Evolutionary conservation across 768 basidiomycete species (phyloP).

Genomic region (Trametes meyenii): DNA sequence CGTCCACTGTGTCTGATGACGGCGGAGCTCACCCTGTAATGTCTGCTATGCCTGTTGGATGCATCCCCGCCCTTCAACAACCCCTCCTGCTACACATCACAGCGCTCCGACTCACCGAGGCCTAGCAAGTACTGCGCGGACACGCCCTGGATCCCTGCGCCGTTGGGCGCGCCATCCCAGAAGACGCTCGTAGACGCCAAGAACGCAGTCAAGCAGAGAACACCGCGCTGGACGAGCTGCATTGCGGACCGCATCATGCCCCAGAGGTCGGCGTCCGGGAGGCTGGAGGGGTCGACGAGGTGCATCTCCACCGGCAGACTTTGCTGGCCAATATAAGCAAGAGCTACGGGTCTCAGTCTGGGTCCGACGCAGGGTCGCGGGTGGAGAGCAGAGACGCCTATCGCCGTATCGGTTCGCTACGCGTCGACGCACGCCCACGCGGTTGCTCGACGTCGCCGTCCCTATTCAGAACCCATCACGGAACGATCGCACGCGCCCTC

Average conservation of each 20-base stretch:
- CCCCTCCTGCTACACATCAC: neutral
- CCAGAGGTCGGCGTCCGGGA: slow-evolving; percentile 26
- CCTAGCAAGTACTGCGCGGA: slow-evolving; percentile 56
- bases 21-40: slow-evolving; percentile 64
- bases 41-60: slow-evolving; percentile 61
- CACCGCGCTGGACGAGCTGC: slow-evolving; percentile 21
- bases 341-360: neutral
- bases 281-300: slow-evolving; percentile 24
- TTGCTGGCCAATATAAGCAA: slow-evolving; percentile 3
- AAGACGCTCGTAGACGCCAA: slow-evolving; percentile 23
- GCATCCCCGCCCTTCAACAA: neutral
- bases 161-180: neutral
- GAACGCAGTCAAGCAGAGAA: slow-evolving; percentile 27
- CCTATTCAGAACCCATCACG: neutral
- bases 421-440: slow-evolving; percentile 8
- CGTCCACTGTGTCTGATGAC: neutral
- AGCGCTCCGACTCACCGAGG: slow-evolving; percentile 47
- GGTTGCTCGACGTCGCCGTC: neutral
- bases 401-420: slow-evolving; percentile 7
- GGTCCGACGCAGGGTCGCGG: too few species aligned
- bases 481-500: neutral
- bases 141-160: slow-evolving; percentile 35
- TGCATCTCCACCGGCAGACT: slow-evolving; percentile 14
- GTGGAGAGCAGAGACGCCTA: slow-evolving; percentile 4
- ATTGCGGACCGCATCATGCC: slow-evolving; percentile 22